Evolutionary conservation across 495 filamentous ascomycete species (phyloP).

Genomic region (Chaetomium fimeti): DNA sequence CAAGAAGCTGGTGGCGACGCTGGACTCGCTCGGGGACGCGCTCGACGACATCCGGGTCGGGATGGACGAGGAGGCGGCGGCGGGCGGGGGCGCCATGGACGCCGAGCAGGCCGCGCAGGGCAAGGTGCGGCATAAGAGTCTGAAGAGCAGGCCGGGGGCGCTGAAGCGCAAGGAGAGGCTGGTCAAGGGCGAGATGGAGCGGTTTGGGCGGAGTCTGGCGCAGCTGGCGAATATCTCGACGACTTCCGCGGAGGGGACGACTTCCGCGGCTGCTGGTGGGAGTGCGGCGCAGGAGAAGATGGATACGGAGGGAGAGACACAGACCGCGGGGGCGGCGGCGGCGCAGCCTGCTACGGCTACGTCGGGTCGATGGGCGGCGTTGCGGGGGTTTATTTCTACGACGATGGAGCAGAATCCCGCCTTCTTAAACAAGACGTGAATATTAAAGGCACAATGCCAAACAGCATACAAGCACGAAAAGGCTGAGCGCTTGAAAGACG

Average conservation of each 20-base stretch:
- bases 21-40: slow-evolving; percentile 75
- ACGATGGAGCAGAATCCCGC: slow-evolving; percentile 73
- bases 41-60: slow-evolving; percentile 57
- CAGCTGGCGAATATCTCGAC: slow-evolving; percentile 45
- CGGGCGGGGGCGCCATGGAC: slow-evolving; percentile 36
- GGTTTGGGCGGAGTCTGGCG: slow-evolving; percentile 80
- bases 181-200: slow-evolving; percentile 71
- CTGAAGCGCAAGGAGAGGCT: slow-evolving; percentile 79
- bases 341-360: slow-evolving; percentile 42
- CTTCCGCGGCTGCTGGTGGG: neutral
- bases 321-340: slow-evolving; percentile 10
- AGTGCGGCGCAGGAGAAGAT: slow-evolving; percentile 7
- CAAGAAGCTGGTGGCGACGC: slow-evolving; percentile 74
- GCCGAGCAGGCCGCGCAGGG: slow-evolving; percentile 42
- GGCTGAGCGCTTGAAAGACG: neutral
- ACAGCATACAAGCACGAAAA: neutral
- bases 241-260: neutral
- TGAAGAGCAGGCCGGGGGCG: slow-evolving; percentile 72
- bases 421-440: slow-evolving; percentile 43
- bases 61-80: slow-evolving; percentile 38
- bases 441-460: neutral
- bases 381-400: slow-evolving; percentile 66
- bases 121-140: slow-evolving; percentile 64
- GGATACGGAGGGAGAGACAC: slow-evolving; percentile 22
- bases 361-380: slow-evolving; percentile 63